Base-by-base conservation (phyloP, 2,329 filamentous ascomycete species). In the Fusarium humuli region DNA sequence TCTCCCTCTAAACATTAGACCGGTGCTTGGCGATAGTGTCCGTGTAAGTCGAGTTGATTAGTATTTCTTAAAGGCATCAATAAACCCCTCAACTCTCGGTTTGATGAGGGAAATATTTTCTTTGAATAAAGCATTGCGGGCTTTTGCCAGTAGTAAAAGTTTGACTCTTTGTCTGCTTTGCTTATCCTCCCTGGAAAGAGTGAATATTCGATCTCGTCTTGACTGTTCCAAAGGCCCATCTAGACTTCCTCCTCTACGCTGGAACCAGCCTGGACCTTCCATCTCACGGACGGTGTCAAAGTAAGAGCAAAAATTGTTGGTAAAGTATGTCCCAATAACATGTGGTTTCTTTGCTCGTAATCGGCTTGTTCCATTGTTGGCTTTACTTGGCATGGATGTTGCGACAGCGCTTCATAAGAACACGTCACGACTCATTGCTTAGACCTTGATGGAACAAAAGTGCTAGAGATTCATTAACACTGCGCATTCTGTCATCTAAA, bases 61-160 rank as follows among this genome's bases (percentile, higher is more conserved):
- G 18, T 44, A 23, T 40, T 65, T 2, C 14, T 30, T n/a, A 37
- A 13, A 16, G 22, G n/a, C n/a, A 46, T 49, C 41, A 16, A 61
- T 45, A 67, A 66, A 67, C 55, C 37, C 55, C 63, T 66, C 62
- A 61, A 16, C 11, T 49, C n/a, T 50, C 25, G n/a, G 23, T 53
- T 27, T 7, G 3, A 49, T 66, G 47, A 66, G 61, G n/a, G n/a
- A 55, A 65, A 45, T 61, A 10, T 23, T 53, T 4, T 20, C 5
- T 22, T 46, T 4, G 7, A 44, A 42, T 20, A 8, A 40, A 59
- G 23, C 22, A 23, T 53, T 34, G 34, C 6, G 10, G 34, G 10
- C 2, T 37, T 37, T 37, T 37, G 3, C n/a, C 5, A 18, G 16
- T 10, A 37, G 10, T 4, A 11, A 37, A 11, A 37, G 10, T 37